A percentile compares a stretch with the other conserved stretches of the same genome.
These are phyloP conservation scores for Penicillium canescens DNA, from an alignment of 495 filamentous ascomycete species.

Conservation along the genomic window DNA sequence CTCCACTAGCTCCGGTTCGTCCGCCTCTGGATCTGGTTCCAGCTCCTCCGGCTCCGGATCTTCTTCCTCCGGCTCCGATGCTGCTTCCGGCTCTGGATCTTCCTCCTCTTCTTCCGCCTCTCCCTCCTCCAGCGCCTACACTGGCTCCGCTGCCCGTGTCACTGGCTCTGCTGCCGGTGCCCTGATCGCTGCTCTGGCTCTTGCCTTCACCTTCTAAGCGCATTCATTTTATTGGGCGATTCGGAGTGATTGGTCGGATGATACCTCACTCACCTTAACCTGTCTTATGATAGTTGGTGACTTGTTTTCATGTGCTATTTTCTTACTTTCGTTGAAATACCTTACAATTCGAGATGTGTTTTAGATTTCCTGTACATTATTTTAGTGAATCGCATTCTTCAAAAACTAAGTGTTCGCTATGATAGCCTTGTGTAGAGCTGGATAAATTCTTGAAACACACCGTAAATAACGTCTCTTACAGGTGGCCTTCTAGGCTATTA, in stretches of 20 bases:
- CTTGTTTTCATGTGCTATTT: slow-evolving; percentile 13
- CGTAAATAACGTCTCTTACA: too few species aligned
- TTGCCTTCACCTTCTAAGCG: slow-evolving; percentile 35
- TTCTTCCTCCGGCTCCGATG: slow-evolving; percentile 18
- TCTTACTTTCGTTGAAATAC: slow-evolving; percentile 16
- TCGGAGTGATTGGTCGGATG: slow-evolving; percentile 17
- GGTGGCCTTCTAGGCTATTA: too few species aligned
- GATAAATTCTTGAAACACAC: too few species aligned
- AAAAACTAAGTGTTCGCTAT: too few species aligned
- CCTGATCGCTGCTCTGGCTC: slow-evolving; percentile 26
- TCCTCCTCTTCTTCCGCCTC: slow-evolving; percentile 4
- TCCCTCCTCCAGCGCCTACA: slow-evolving; percentile 13
- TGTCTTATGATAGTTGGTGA: slow-evolving; percentile 4
- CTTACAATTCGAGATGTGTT: background rate
- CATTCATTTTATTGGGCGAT: slow-evolving; percentile 10
- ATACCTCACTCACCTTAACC: slow-evolving; percentile 6
- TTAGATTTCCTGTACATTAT: background rate
- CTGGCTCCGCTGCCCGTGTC: slow-evolving; percentile 27
- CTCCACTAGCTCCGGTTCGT: background rate
- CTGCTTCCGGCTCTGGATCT: slow-evolving; percentile 15
- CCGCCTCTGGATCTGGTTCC: background rate
- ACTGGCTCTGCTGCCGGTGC: slow-evolving; percentile 35
- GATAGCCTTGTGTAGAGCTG: too few species aligned
- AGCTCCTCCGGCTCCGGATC: slow-evolving; percentile 9
- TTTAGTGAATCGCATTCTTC: background rate